Base-by-base conservation (phyloP, 768 basidiomycete species). In the Mycena venus region DNA sequence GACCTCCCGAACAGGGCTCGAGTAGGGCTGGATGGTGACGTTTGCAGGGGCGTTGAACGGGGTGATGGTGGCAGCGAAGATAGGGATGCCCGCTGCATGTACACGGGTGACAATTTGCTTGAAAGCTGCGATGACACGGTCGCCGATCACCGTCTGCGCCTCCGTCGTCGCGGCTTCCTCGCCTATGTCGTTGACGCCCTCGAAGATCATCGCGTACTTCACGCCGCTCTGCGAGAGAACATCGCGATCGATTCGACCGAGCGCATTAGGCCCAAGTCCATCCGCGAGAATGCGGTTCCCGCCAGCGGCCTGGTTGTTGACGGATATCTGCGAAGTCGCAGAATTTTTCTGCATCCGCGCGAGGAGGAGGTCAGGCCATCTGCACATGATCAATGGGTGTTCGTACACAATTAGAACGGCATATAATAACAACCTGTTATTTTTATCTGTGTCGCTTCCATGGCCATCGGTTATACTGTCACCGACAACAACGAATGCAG, bases 381-480 rank as follows among this genome's bases (percentile, higher is more conserved):
- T 85, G 49, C 23, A 10, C 11, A 14, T n/a, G 69, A 38, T 60
- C 47, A 72, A 42, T 44, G 51, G 14, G 21, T 17, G 47, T 38
- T n/a, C 36, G 36, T 44, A 17, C 19, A 51, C 49, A 27, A n/a
- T 32, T 11, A 6, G 27, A 49, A 53, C 14, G 23, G 44, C 42
- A 19, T 23, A 36, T 4, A 75, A 38, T 77, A 38, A n/a, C n/a
- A 36, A 85, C 85, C 89, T 82, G 81, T 89, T 84, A 77, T 90
- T 89, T 56, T 70, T 76, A 75, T 90, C 83, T 15, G 82, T 85
- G 59, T 80, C 82, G 77, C 86, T 88, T 40, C 83, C 88, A 34
- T 88, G 85, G 21, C 89, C 89, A 71, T 90, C 89, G 2, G 89
- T 90, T 68, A 89, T 88, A 76, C 87, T 89, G 80, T 90, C 89